Percentiles rank a stretch among this genome's conserved stretches.
Evolutionary conservation across 192 early-diverging fungal genomes (phyloP).

Genomic region (Backusella circina): DNA sequence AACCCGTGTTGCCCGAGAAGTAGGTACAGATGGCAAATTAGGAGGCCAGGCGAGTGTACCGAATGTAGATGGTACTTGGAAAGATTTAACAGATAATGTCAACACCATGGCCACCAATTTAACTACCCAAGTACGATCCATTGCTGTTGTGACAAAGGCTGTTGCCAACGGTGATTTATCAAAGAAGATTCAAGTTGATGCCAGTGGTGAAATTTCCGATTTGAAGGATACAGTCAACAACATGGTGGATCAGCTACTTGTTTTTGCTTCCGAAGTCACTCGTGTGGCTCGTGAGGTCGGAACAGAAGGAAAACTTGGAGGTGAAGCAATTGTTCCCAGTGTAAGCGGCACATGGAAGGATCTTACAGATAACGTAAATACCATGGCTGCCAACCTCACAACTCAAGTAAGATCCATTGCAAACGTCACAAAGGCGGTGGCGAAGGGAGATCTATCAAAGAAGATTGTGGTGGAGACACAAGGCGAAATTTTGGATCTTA

Average conservation of each 20-base stretch:
- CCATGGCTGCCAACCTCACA: constrained; percentile 56
- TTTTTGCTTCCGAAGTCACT: constrained; percentile 50
- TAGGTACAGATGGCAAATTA: constrained; percentile 69
- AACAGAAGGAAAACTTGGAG: constrained; percentile 45
- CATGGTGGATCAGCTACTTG: constrained; percentile 72
- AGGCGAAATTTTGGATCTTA: constrained; percentile 72
- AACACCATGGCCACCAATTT: constrained; percentile 61
- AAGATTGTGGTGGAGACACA: constrained; percentile 58
- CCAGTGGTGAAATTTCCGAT: constrained; percentile 65
- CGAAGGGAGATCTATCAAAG: constrained; percentile 54
- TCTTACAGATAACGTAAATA: constrained; percentile 57
- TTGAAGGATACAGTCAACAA: constrained; percentile 71
- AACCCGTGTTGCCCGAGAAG: constrained; percentile 57
- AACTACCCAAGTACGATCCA: constrained; percentile 65
- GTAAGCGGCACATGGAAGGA: constrained; percentile 52
- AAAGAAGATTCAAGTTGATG: constrained; percentile 59
- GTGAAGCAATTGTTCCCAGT: constrained; percentile 48
- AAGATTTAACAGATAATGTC: constrained; percentile 68
- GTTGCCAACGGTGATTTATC: constrained; percentile 55
- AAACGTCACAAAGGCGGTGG: constrained; percentile 54
- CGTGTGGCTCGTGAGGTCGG: constrained; percentile 41
- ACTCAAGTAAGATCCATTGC: constrained; percentile 61
- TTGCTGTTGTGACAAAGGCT: constrained; percentile 59
- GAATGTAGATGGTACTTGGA: constrained; percentile 74
- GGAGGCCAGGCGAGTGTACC: constrained; percentile 70